Conservation (phyloP, 2,329 filamentous ascomycete species). For the Cytospora piceicola region DNA sequence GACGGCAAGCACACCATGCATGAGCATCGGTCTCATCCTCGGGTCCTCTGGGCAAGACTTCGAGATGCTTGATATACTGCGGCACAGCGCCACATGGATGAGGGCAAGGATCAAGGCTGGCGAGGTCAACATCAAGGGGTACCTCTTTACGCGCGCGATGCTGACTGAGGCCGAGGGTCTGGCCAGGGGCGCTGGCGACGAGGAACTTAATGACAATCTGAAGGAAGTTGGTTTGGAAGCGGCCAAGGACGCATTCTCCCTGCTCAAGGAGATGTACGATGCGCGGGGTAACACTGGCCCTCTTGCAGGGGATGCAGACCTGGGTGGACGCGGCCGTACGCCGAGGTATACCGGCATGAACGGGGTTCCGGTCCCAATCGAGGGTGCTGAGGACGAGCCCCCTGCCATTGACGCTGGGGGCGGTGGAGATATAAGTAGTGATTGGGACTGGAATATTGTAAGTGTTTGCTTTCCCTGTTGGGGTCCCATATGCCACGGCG, state of each 20-base stretch:
- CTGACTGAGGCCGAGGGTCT: conserved; percentile 49
- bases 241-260: conserved; percentile 38
- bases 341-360: conserved; percentile 6
- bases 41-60: conserved; percentile 39
- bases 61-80: conserved; percentile 49
- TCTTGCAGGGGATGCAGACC: neutral
- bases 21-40: conserved; percentile 18
- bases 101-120: conserved; percentile 48
- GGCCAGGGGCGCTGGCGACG: conserved; percentile 40
- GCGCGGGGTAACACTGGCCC: conserved; percentile 22
- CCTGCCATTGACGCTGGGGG: conserved; percentile 5
- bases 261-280: conserved; percentile 41
- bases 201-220: conserved; percentile 42
- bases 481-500: neutral
- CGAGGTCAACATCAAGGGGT: conserved; percentile 60
- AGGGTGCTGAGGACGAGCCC: neutral
- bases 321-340: neutral
- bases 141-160: conserved; percentile 47
- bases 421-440: conserved; percentile 11
- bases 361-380: neutral
- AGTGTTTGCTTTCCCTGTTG: conserved; percentile 10
- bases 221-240: conserved; percentile 45
- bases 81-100: conserved; percentile 47
- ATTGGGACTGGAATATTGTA: conserved; percentile 36
- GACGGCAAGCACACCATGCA: conserved; percentile 1